phyloP scores from a whole-genome alignment of 495 filamentous ascomycete genomes.

The Penicillium bialowiezense region DNA sequence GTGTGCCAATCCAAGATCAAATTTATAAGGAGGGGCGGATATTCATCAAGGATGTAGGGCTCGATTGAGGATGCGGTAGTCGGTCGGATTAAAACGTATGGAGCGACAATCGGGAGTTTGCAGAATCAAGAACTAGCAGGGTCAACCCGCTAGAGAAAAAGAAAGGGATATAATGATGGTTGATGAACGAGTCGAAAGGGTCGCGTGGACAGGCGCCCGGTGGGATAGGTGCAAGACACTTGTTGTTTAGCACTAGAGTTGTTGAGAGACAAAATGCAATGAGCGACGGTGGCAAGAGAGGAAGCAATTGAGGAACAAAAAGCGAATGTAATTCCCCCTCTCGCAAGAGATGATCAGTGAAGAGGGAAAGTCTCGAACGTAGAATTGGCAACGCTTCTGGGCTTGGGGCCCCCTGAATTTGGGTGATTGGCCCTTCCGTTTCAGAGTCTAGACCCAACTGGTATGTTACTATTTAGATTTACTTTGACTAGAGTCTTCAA shows the following conservation, averaged over 20 bases:
- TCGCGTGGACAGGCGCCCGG: not conserved
- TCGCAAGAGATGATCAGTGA: conserved; percentile 4
- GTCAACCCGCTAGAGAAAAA: conserved; percentile 26
- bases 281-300: conserved; percentile 1
- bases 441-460: conserved; percentile 6
- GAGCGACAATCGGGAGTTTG: not conserved
- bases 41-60: conserved; percentile 4
- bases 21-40: not conserved
- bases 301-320: conserved; percentile 2
- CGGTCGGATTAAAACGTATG: conserved; percentile 1
- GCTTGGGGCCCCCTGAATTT: conserved; percentile 12
- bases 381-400: not conserved
- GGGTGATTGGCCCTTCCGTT: conserved; percentile 6
- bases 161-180: not conserved
- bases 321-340: conserved; percentile 5
- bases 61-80: conserved; percentile 6
- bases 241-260: conserved; percentile 5
- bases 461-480: conserved; percentile 5
- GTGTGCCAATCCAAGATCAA: not conserved
- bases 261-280: not conserved
- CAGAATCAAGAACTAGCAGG: conserved; percentile 19
- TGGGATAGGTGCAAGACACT: not conserved
- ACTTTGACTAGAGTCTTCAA: not conserved
- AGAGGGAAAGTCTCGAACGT: conserved; percentile 7
- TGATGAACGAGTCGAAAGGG: conserved; percentile 4